A percentile compares a stretch with the other conserved stretches of the same genome.
These are phyloP conservation scores for Spirogloea muscicola DNA, from an alignment of 139 green algal genomes.

Conservation along the genomic window DNA sequence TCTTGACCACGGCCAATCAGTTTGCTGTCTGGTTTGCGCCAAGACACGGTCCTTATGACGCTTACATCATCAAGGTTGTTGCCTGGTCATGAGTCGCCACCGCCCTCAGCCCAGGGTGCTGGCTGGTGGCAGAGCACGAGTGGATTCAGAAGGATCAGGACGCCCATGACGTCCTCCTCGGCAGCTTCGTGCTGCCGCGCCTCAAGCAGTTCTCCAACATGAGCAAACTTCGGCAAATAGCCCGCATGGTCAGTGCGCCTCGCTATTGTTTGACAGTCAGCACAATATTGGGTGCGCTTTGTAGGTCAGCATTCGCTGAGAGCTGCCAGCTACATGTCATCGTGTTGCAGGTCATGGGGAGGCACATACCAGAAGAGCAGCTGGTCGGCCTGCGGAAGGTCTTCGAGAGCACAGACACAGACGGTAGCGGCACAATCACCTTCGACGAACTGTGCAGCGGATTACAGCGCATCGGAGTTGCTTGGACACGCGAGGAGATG, in stretches of 20 bases:
- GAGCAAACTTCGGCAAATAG: slow-evolving; percentile 96
- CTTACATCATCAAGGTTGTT: too few relatives aligned
- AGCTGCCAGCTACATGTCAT: too few relatives aligned
- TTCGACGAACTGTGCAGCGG: slow-evolving; percentile 57
- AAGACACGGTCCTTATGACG: too few relatives aligned
- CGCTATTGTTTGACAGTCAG: too few relatives aligned
- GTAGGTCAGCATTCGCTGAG: too few relatives aligned
- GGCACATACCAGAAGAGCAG: slow-evolving; percentile 52
- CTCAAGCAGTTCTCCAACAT: slow-evolving; percentile 85
- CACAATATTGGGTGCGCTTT: too few relatives aligned
- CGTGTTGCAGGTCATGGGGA: slow-evolving; percentile 46
- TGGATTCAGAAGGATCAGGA: slow-evolving; percentile 84
- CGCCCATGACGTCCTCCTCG: slow-evolving; percentile 68
- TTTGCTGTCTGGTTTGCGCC: too few relatives aligned
- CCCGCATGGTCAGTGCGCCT: too few relatives aligned
- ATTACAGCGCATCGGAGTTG: slow-evolving; percentile 40
- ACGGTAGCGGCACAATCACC: slow-evolving; percentile 57
- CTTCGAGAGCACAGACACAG: slow-evolving; percentile 57
- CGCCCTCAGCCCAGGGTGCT: too few relatives aligned
- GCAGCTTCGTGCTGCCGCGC: slow-evolving; percentile 78
- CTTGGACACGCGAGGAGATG: slow-evolving; percentile 57
- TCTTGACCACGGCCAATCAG: too few relatives aligned
- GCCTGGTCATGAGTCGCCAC: too few relatives aligned
- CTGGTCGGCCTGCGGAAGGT: slow-evolving; percentile 54
- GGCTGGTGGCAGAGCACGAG: too few relatives aligned